These are phyloP conservation scores for Melanogaster broomeanus DNA, from an alignment of 768 basidiomycete species.

Conservation along the genomic window DNA sequence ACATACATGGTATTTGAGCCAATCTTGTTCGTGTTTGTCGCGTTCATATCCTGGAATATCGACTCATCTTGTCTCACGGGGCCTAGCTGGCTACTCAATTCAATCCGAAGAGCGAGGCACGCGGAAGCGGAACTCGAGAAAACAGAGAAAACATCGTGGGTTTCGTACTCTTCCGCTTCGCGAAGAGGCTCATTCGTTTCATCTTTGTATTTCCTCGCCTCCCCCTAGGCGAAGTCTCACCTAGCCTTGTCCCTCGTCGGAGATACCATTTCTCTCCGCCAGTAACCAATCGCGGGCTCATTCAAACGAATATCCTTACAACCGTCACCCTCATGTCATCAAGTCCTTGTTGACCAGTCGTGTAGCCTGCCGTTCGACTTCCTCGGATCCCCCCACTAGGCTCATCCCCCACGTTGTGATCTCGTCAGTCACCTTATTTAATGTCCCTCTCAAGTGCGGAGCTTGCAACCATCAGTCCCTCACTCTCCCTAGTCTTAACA, in stretches of 20 bases:
- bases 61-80: conserved; percentile 9
- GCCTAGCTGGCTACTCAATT: conserved; percentile 1
- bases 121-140: conserved; percentile 6
- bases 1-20: neutral
- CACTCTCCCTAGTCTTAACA: neutral
- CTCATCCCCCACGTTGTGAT: conserved; percentile 1
- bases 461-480: neutral
- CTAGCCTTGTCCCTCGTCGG: neutral
- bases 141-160: conserved; percentile 18
- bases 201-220: neutral
- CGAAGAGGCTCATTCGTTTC: conserved; percentile 8
- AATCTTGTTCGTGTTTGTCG: conserved; percentile 4
- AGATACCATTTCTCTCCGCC: conserved; percentile 1
- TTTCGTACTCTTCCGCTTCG: conserved; percentile 4
- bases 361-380: neutral
- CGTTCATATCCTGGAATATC: conserved; percentile 1
- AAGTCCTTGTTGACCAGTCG: neutral
- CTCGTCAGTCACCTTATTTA: neutral
- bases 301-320: neutral
- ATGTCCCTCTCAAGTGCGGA: neutral
- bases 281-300: neutral
- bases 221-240: neutral
- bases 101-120: conserved; percentile 15
- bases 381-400: neutral
- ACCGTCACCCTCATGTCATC: conserved; percentile 4